Evolutionary conservation across 257 asterid species (phyloP).

Genomic region (Vinca minor): DNA sequence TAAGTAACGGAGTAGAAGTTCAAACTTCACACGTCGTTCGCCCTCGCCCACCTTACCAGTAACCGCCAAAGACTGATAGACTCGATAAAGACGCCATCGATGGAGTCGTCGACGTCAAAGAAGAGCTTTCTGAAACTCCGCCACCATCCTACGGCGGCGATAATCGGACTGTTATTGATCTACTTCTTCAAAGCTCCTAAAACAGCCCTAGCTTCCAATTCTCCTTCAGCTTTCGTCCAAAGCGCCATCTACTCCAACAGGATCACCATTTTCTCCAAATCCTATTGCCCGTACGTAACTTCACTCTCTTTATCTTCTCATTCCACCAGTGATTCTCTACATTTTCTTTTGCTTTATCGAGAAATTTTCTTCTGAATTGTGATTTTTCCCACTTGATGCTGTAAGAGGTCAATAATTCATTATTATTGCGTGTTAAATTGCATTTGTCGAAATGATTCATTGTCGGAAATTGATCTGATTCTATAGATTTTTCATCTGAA

Average conservation of each 20-base stretch:
- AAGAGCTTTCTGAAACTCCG: slow-evolving; percentile 28
- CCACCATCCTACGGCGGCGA: slow-evolving; percentile 31
- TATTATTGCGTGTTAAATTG: no score
- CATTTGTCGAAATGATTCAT: not conserved
- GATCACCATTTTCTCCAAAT: slow-evolving; percentile 87
- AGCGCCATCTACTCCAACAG: slow-evolving; percentile 71
- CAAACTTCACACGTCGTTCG: no score
- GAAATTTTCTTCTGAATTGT: not conserved
- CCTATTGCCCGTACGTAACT: slow-evolving; percentile 98
- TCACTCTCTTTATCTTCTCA: slow-evolving; percentile 18
- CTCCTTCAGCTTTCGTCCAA: slow-evolving; percentile 86
- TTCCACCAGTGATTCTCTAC: not conserved
- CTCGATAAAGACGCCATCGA: not conserved
- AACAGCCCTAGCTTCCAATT: slow-evolving; percentile 58
- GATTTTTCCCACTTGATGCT: not conserved
- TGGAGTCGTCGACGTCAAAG: slow-evolving; percentile 1
- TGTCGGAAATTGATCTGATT: not conserved
- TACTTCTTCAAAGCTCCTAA: slow-evolving; percentile 34
- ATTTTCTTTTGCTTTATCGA: not conserved
- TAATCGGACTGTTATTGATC: slow-evolving; percentile 38
- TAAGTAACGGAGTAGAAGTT: no score
- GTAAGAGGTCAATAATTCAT: not conserved
- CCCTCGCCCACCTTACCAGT: no score
- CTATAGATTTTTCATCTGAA: not conserved
- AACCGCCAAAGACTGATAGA: not conserved